Evolutionary conservation across 2,329 filamentous ascomycete genomes (phyloP).

Genomic region (Ophiosphaerella narmari): DNA sequence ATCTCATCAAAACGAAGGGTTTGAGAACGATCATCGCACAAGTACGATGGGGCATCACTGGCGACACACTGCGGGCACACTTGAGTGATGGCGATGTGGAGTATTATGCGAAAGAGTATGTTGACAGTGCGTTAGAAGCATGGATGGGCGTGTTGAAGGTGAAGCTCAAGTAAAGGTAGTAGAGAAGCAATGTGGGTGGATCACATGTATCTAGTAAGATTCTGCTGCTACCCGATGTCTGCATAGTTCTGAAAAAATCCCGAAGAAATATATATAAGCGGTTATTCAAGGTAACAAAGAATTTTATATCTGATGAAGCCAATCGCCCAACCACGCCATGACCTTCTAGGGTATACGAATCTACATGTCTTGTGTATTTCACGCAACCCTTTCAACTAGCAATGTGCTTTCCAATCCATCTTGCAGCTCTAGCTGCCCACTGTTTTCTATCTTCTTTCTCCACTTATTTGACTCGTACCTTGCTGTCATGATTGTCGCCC

Average conservation of each 20-base stretch:
- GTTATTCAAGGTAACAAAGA: too few species aligned
- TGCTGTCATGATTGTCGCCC: slow-evolving; percentile 77
- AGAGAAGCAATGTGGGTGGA: too few species aligned
- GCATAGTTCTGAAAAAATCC: too few species aligned
- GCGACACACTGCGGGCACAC: slow-evolving; percentile 23
- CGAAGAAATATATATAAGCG: too few species aligned
- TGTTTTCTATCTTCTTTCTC: slow-evolving; percentile 71
- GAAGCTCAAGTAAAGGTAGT: slow-evolving; percentile 32
- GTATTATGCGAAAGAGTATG: slow-evolving; percentile 34
- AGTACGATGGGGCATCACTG: slow-evolving; percentile 27
- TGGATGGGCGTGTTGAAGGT: slow-evolving; percentile 39
- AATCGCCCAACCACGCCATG: too few species aligned
- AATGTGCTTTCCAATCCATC: slow-evolving; percentile 25
- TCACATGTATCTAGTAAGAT: too few species aligned
- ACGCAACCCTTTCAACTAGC: slow-evolving; percentile 23
- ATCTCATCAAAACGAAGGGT: slow-evolving; percentile 25
- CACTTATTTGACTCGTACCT: slow-evolving; percentile 75
- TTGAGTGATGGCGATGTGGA: slow-evolving; percentile 29
- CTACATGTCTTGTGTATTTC: not conserved
- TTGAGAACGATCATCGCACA: slow-evolving; percentile 25
- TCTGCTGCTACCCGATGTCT: too few species aligned
- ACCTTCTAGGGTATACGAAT: too few species aligned
- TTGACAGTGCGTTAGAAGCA: slow-evolving; percentile 37
- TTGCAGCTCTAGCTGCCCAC: slow-evolving; percentile 48
- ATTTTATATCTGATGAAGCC: too few species aligned